Percentiles rank a stretch among this genome's conserved stretches.
These are phyloP conservation scores for Puccinia hordei DNA, from an alignment of 1,284 basidiomycete species.

Conservation along the genomic window DNA sequence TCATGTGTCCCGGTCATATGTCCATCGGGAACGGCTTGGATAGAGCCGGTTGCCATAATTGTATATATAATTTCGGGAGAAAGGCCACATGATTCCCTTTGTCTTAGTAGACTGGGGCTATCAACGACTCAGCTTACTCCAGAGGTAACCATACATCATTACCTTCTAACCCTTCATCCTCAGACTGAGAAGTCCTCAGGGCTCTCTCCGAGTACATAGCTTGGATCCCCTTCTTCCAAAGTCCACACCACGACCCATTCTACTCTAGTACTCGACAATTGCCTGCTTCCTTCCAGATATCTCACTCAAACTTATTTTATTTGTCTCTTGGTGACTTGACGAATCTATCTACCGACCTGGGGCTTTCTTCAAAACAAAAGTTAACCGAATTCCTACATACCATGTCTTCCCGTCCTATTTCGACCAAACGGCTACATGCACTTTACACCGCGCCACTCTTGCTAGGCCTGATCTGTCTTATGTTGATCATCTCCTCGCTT, in stretches of 20 bases:
- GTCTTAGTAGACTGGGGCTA: slow-evolving; percentile 8
- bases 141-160: neutral
- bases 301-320: neutral
- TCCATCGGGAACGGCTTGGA: neutral
- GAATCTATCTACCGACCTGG: neutral
- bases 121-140: neutral
- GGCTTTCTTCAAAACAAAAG: neutral
- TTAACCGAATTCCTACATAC: neutral
- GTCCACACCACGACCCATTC: neutral
- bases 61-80: neutral
- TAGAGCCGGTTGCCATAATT: slow-evolving; percentile 4
- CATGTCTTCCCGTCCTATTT: slow-evolving; percentile 37
- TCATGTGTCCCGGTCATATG: neutral
- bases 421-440: slow-evolving; percentile 30
- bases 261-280: neutral
- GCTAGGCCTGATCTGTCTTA: slow-evolving; percentile 12
- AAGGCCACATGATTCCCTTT: slow-evolving; percentile 20
- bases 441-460: slow-evolving; percentile 43
- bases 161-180: neutral
- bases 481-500: slow-evolving; percentile 26
- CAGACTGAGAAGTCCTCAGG: neutral
- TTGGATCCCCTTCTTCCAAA: neutral
- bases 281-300: neutral
- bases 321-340: neutral
- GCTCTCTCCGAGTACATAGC: neutral